Evolutionary conservation across 225 moss, liverwort and hornwort genomes (phyloP), one percentile per base, ranked within the genome.

Genomic region (Polytrichum formosum): DNA sequence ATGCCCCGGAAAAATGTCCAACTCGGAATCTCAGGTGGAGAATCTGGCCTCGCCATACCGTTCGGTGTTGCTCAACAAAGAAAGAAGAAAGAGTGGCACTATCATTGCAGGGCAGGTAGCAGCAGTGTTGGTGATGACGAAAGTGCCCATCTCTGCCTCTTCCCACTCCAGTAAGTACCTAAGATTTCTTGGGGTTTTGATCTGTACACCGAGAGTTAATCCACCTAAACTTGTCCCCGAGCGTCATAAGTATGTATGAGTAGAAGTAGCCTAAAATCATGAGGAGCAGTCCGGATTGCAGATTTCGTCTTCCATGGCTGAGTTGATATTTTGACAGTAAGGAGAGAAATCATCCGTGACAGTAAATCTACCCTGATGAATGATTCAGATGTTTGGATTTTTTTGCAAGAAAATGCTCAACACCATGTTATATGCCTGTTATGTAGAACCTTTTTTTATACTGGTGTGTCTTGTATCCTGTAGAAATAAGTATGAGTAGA

Each of bases 141-240:
- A 23, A 26, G 16, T 16, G 68, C 68, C 76, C 54, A 70, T 56
- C 66, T 66, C 9, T 66, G 66, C 31, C n/a, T 66, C 2, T 66
- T 66, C 33, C 66, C 66, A 21, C 66, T 66, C 66, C 66, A 66
- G 66, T 66, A 66, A 66, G 66, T 18, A 6, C 58, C 21, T 6
- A 46, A 4, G 0, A 4, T 46, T 46, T 46, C 4, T 46, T 46
- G n/a, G 20, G 9, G 9, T 58, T 13, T 58, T 58, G 58, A 58
- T 20, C 21, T 23, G 16, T 22, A 58, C 58, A 58, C 58, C 21
- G 6, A n/a, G 23, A 6, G 46, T 25, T 13, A n/a, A 20, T 66
- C 33, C 25, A 16, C n/a, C n/a, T 20, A 25, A 20, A 18, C 5
- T 66, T 66, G 18, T 30, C 22, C 28, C 30, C 64, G 5, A 27